Conservation (phyloP, 768 basidiomycete species). For the Hygrophorus pudorinus region DNA sequence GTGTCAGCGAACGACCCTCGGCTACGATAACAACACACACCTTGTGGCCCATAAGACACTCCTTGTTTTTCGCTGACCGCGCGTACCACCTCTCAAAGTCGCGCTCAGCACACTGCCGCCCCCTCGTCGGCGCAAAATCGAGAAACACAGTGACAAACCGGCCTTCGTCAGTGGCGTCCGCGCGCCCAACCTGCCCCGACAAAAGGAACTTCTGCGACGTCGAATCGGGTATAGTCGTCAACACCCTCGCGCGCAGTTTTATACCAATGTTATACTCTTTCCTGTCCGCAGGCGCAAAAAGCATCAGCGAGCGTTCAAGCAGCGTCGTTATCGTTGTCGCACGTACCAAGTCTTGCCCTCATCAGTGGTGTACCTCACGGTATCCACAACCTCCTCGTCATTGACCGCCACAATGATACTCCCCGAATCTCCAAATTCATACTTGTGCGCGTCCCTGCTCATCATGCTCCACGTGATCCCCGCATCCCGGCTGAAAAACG, state of each 20-base stretch:
- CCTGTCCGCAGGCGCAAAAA: constrained; percentile 33
- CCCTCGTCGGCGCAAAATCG: constrained; percentile 67
- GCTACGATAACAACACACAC: no score
- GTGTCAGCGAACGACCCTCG: no score
- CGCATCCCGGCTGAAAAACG: constrained; percentile 86
- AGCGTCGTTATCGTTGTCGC: no score
- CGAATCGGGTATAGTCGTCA: constrained; percentile 90
- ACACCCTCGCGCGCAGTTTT: constrained; percentile 56
- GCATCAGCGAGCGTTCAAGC: no score
- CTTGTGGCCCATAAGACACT: constrained; percentile 94
- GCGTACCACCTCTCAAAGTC: constrained; percentile 93
- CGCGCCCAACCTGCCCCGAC: constrained; percentile 63
- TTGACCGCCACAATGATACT: constrained; percentile 75
- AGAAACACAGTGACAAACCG: constrained; percentile 68
- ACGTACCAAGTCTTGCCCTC: constrained; percentile 76
- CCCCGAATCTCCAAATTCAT: constrained; percentile 90
- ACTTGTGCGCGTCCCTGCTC: constrained; percentile 70
- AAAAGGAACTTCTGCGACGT: constrained; percentile 95
- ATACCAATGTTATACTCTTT: constrained; percentile 58
- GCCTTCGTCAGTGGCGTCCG: constrained; percentile 44
- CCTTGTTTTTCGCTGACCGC: constrained; percentile 38
- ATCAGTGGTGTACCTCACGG: constrained; percentile 71
- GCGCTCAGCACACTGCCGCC: constrained; percentile 51
- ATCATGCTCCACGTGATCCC: constrained; percentile 84
- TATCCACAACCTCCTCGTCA: constrained; percentile 70